phyloP scores from a whole-genome alignment of 176 grass and related monocot genomes.

The Rhynchospora tenuis region DNA sequence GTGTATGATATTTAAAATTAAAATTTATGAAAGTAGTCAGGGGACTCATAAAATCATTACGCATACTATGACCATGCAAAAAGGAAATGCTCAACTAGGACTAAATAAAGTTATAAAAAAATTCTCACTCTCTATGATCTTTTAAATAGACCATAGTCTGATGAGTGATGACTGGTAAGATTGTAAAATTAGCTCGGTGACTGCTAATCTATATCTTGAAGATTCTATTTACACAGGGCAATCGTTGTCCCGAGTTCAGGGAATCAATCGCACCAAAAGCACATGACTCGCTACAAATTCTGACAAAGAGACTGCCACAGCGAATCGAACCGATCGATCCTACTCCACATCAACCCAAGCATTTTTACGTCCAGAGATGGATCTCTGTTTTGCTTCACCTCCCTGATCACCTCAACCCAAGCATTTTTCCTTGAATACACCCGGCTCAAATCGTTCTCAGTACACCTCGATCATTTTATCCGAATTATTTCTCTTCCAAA shows the following conservation, averaged over 20 bases:
- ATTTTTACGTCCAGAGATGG: constrained; percentile 21
- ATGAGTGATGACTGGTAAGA: no score
- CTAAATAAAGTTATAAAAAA: no score
- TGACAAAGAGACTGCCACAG: neutral
- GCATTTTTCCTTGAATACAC: neutral
- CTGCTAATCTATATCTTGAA: neutral
- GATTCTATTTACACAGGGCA: neutral
- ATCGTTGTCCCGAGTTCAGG: neutral
- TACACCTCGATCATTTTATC: neutral
- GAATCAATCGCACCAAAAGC: neutral
- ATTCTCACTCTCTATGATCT: no score
- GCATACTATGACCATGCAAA: no score
- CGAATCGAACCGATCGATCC: constrained; percentile 31
- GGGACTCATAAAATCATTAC: no score
- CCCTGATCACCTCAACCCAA: neutral
- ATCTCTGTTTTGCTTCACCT: constrained; percentile 32
- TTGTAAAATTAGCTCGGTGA: neutral
- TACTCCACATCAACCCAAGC: neutral
- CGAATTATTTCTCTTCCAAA: neutral
- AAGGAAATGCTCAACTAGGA: no score
- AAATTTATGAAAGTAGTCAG: no score
- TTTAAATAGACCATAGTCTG: no score
- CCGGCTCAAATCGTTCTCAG: neutral
- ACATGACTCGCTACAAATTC: neutral
- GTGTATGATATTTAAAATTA: no score